phyloP scores from a whole-genome alignment of 1,284 basidiomycete species.

The Cutaneotrichosporon cyanovorans region DNA sequence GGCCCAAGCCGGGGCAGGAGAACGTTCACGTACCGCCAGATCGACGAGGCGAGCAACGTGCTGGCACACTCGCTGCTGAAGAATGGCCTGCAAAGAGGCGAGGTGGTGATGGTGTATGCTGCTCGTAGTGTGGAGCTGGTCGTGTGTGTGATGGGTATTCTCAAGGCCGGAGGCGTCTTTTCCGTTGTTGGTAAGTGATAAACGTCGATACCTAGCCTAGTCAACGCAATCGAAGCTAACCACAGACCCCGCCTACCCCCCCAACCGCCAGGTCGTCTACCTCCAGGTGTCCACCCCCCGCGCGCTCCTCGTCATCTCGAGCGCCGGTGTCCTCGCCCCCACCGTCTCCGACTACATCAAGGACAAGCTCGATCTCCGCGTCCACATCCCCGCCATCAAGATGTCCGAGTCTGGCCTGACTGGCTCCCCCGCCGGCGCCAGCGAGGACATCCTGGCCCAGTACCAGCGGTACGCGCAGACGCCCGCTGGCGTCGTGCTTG shows the following conservation, averaged over 20 bases:
- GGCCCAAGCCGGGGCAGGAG: slow-evolving; percentile 46
- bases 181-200: slow-evolving; percentile 80
- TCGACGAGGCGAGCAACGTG: slow-evolving; percentile 79
- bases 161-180: slow-evolving; percentile 96
- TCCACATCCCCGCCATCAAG: slow-evolving; percentile 85
- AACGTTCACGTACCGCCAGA: slow-evolving; percentile 70
- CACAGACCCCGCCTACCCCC: slow-evolving; percentile 91
- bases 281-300: slow-evolving; percentile 88
- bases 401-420: slow-evolving; percentile 60
- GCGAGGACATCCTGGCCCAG: slow-evolving; percentile 44
- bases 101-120: slow-evolving; percentile 99
- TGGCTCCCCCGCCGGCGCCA: slow-evolving; percentile 53
- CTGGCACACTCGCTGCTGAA: slow-evolving; percentile 84
- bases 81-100: slow-evolving; percentile 80
- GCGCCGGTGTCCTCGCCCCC: slow-evolving; percentile 74
- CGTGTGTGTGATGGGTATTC: slow-evolving; percentile 91
- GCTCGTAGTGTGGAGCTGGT: slow-evolving; percentile 94
- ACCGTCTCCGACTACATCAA: slow-evolving; percentile 79
- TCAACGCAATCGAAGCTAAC: not conserved
- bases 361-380: slow-evolving; percentile 74
- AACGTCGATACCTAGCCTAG: too few species aligned
- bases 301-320: slow-evolving; percentile 85
- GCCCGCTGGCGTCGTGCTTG: slow-evolving; percentile 68
- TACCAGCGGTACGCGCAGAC: slow-evolving; percentile 46
- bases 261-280: slow-evolving; percentile 90